Conservation (phyloP, 1,284 basidiomycete species). For the Earliella scabrosa region DNA sequence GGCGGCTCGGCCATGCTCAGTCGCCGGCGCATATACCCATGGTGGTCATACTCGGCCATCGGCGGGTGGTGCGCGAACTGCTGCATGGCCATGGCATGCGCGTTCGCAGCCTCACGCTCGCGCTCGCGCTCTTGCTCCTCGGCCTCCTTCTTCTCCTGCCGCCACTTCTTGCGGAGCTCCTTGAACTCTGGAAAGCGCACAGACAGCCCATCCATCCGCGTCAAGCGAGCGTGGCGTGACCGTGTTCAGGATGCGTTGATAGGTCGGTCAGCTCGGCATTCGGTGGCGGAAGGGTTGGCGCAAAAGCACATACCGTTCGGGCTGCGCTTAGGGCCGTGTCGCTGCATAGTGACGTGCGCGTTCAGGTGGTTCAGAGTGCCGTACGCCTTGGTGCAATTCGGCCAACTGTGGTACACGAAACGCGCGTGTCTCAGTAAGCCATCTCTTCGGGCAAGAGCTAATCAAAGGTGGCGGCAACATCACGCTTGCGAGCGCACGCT, state of each 20-base stretch:
- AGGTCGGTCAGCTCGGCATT: background rate
- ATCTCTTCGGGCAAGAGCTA: background rate
- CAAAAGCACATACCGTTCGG: constrained; percentile 68
- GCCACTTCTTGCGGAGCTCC: constrained; percentile 95
- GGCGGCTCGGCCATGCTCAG: constrained; percentile 23
- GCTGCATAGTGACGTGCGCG: constrained; percentile 92
- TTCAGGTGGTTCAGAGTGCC: constrained; percentile 92
- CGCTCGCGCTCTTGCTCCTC: constrained; percentile 34
- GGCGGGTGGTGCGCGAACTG: constrained; percentile 17
- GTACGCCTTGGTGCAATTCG: constrained; percentile 84
- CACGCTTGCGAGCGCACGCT: too few relatives aligned
- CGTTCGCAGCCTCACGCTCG: constrained; percentile 25
- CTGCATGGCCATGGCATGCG: constrained; percentile 19
- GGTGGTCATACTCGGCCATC: constrained; percentile 23
- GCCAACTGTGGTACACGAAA: constrained; percentile 51
- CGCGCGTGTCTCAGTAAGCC: constrained; percentile 13
- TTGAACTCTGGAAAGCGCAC: constrained; percentile 99
- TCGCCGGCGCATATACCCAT: constrained; percentile 21
- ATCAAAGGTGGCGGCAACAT: too few relatives aligned
- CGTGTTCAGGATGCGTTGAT: background rate
- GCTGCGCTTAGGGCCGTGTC: constrained; percentile 83
- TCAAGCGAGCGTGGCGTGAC: constrained; percentile 13
- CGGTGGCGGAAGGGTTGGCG: background rate
- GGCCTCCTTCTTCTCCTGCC: constrained; percentile 87
- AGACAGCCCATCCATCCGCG: too few relatives aligned